Evolutionary conservation across 108 stramenopile genomes (phyloP).

Genomic region (Cylindrotheca fusiformis): DNA sequence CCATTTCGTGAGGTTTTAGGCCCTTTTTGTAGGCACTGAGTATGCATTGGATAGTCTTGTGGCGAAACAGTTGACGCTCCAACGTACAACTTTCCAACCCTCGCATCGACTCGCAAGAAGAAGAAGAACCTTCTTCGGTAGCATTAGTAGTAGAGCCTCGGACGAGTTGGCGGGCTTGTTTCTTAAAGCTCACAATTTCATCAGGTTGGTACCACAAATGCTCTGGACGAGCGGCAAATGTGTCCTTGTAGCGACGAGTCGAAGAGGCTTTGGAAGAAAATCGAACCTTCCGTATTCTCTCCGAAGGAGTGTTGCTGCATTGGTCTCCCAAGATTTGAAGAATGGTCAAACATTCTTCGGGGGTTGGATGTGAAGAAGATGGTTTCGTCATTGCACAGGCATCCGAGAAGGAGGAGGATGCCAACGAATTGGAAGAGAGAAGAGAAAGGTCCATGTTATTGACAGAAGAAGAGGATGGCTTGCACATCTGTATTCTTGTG

Average conservation of each 20-base stretch:
- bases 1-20: conserved; percentile 4
- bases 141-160: not conserved
- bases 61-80: conserved; percentile 10
- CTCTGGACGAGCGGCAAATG: not conserved
- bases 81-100: conserved; percentile 10
- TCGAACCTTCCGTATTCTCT: not conserved
- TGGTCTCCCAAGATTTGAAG: not conserved
- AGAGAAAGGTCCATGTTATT: no score
- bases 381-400: no score
- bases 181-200: conserved; percentile 6
- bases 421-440: no score
- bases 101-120: conserved; percentile 5
- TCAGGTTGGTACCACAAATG: conserved; percentile 8
- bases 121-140: not conserved
- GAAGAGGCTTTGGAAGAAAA: not conserved
- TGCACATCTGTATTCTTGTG: no score
- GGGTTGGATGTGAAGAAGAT: not conserved
- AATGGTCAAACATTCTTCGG: not conserved
- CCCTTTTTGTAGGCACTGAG: conserved; percentile 4
- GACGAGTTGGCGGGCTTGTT: conserved; percentile 9
- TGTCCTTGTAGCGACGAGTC: no score
- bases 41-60: conserved; percentile 21
- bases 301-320: no score
- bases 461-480: no score
- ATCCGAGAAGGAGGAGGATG: no score